Evolutionary conservation across 495 filamentous ascomycete species (phyloP).

Genomic region (Hypoxylon fragiforme): DNA sequence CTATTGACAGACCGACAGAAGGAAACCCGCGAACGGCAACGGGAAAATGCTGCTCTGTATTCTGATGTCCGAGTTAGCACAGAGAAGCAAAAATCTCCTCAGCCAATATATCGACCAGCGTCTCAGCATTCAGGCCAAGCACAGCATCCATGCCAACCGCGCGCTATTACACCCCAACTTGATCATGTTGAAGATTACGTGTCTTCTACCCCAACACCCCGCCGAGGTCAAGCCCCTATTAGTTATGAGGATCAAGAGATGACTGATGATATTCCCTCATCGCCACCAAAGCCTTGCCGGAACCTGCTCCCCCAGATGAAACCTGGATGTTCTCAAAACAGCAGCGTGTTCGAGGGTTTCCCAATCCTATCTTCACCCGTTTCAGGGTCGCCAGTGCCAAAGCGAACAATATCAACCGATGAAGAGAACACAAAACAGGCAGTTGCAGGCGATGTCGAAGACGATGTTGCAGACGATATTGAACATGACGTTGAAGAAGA

Average conservation of each 20-base stretch:
- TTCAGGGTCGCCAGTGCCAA: conserved; percentile 45
- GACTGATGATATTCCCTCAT: conserved; percentile 53
- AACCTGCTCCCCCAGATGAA: conserved; percentile 51
- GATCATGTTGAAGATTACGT: conserved; percentile 63
- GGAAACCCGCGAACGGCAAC: conserved; percentile 69
- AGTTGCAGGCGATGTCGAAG: conserved; percentile 5
- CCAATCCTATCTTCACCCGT: conserved; percentile 52
- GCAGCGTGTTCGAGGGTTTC: conserved; percentile 47
- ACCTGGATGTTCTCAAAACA: conserved; percentile 45
- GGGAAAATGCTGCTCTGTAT: conserved; percentile 69
- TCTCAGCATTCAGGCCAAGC: conserved; percentile 2
- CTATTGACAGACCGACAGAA: conserved; percentile 73
- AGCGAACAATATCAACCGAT: too few species aligned
- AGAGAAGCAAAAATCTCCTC: conserved; percentile 28
- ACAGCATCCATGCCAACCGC: conserved; percentile 3
- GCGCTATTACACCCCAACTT: conserved; percentile 46
- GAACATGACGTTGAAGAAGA: conserved; percentile 17
- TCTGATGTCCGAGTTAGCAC: conserved; percentile 68
- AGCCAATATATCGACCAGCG: background rate
- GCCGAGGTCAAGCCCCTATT: conserved; percentile 47
- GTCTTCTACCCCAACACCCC: conserved; percentile 81
- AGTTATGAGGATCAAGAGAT: conserved; percentile 47
- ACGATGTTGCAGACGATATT: background rate
- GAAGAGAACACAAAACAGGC: conserved; percentile 14
- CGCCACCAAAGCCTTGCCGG: conserved; percentile 54